Evolutionary conservation across 768 basidiomycete species (phyloP).

Genomic region (Termitomyces sp.): DNA sequence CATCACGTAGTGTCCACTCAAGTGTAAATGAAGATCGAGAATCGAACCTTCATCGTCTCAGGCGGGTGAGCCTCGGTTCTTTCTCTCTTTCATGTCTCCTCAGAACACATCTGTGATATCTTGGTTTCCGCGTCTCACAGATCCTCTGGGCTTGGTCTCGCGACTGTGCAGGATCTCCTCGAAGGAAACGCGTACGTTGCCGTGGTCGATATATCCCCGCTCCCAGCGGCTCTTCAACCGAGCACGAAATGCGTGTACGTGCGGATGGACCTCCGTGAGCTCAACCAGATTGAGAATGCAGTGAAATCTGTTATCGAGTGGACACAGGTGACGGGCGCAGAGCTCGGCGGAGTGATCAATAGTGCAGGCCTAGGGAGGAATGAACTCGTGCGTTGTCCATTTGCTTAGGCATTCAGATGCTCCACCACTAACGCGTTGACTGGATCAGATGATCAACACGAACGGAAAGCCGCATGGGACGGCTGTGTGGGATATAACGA

Average conservation of each 20-base stretch:
- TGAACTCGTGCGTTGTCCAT: neutral
- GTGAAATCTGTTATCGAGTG: slow-evolving; percentile 39
- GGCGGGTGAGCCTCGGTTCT: neutral
- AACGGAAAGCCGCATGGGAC: slow-evolving; percentile 45
- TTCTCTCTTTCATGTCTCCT: neutral
- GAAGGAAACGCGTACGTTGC: slow-evolving; percentile 43
- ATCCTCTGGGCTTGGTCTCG: slow-evolving; percentile 57
- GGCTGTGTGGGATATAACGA: slow-evolving; percentile 50
- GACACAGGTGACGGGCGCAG: slow-evolving; percentile 39
- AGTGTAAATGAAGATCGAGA: neutral
- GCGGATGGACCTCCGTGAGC: slow-evolving; percentile 39
- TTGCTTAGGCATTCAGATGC: too few species aligned
- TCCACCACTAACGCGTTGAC: neutral
- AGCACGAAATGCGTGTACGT: slow-evolving; percentile 35
- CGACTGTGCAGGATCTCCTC: slow-evolving; percentile 47
- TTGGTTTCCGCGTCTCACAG: slow-evolving; percentile 24
- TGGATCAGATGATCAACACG: slow-evolving; percentile 42
- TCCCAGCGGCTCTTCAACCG: slow-evolving; percentile 25
- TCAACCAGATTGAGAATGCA: slow-evolving; percentile 35
- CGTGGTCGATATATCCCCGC: slow-evolving; percentile 49
- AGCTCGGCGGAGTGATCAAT: slow-evolving; percentile 59
- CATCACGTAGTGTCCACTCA: neutral
- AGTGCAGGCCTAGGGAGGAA: slow-evolving; percentile 48
- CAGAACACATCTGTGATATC: neutral
- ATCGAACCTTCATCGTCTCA: slow-evolving; percentile 1